Evolutionary conservation across 75 land plant genomes (phyloP).

Genomic region (Adiantum capillusveneris): DNA sequence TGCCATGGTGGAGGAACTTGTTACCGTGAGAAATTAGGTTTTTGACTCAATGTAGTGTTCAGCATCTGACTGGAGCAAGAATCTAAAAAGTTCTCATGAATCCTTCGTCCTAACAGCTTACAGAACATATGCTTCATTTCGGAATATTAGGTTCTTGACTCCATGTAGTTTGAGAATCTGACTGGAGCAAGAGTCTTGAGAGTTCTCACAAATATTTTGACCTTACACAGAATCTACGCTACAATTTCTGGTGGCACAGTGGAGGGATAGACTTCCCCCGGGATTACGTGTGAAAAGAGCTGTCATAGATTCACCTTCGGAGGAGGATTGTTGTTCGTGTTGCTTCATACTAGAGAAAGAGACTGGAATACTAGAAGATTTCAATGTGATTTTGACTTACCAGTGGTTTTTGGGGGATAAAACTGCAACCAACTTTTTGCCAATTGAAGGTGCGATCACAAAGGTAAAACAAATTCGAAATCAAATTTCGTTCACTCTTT

Average conservation of each 20-base stretch:
- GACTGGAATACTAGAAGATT: constrained; percentile 13
- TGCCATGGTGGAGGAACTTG: too few species aligned
- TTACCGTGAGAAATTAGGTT: too few species aligned
- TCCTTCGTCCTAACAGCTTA: too few species aligned
- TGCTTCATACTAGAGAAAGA: constrained; percentile 56
- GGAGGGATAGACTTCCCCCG: constrained; percentile 73
- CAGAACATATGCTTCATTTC: too few species aligned
- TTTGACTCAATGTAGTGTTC: too few species aligned
- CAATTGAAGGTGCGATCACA: constrained; percentile 54
- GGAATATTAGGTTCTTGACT: too few species aligned
- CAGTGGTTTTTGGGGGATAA: constrained; percentile 85
- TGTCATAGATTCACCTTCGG: constrained; percentile 63
- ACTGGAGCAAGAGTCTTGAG: too few species aligned
- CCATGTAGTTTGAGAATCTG: too few species aligned
- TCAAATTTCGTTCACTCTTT: not conserved
- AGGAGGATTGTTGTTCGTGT: constrained; percentile 76
- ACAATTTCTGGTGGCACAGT: constrained; percentile 55
- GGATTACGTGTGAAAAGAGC: constrained; percentile 69
- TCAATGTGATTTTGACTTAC: constrained; percentile 44
- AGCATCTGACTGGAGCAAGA: too few species aligned
- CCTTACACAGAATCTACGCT: constrained; percentile 68
- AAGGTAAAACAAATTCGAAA: constrained; percentile 30
- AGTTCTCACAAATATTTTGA: not conserved
- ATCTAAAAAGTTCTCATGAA: too few species aligned
- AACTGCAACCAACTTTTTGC: constrained; percentile 50